Percentiles rank a stretch among this genome's conserved stretches.
These are phyloP conservation scores for Silene uniflora DNA, from an alignment of 148 eudicot genomes.

Conservation along the genomic window DNA sequence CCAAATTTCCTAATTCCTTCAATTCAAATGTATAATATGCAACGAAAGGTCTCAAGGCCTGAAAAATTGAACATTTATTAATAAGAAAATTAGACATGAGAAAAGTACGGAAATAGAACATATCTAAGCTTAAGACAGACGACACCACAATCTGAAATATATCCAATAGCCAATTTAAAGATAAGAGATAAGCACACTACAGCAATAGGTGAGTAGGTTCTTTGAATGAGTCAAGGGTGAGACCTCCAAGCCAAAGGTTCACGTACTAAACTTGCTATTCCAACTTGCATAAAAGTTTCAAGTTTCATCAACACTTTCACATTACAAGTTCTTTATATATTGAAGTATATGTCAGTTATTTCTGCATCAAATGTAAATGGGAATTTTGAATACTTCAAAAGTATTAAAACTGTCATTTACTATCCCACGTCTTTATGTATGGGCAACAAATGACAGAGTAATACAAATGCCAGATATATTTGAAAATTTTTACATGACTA, in stretches of 20 bases:
- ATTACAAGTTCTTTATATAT: too few relatives aligned
- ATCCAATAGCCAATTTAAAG: neutral
- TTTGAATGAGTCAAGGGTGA: too few relatives aligned
- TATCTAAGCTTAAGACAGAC: neutral
- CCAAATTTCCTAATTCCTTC: constrained; percentile 47
- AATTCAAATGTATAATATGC: constrained; percentile 61
- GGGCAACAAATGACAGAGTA: too few relatives aligned
- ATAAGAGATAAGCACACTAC: too few relatives aligned
- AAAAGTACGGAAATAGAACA: neutral
- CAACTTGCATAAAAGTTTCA: neutral
- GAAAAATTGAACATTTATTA: constrained; percentile 17
- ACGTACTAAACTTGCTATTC: neutral
- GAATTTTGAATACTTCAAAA: too few relatives aligned
- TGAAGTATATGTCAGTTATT: too few relatives aligned
- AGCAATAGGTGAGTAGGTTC: too few relatives aligned
- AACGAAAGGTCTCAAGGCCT: constrained; percentile 80
- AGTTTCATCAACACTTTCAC: neutral
- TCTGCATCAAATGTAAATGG: too few relatives aligned
- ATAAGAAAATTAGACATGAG: neutral
- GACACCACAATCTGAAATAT: neutral
- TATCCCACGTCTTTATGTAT: too few relatives aligned
- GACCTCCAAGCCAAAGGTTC: neutral
- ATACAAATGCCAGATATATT: too few relatives aligned
- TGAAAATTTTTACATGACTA: too few relatives aligned
- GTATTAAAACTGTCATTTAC: too few relatives aligned